phyloP scores from a whole-genome alignment of 768 basidiomycete species.

The Lactarius sp. region DNA sequence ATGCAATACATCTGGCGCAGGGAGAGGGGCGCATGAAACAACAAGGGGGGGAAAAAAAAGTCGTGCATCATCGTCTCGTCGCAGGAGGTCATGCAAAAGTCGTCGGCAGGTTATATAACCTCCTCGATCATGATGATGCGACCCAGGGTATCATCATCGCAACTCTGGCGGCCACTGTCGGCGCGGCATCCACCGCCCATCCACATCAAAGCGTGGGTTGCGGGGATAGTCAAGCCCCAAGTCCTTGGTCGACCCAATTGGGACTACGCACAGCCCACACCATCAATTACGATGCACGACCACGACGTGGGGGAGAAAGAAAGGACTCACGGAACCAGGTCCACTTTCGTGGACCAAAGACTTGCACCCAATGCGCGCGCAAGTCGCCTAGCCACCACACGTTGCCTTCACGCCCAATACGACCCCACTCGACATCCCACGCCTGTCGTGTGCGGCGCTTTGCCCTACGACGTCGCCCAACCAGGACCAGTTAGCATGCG shows the following conservation, averaged over 20 bases:
- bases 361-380: constrained; percentile 65
- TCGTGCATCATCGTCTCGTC: neutral
- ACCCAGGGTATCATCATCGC: constrained; percentile 35
- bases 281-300: neutral
- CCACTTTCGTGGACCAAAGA: constrained; percentile 66
- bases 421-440: constrained; percentile 85
- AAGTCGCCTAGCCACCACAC: constrained; percentile 77
- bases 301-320: neutral
- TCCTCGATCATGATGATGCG: neutral
- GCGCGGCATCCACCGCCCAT: constrained; percentile 62
- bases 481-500: neutral
- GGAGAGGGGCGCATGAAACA: neutral
- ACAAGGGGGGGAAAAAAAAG: too few relatives aligned
- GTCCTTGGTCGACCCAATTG: constrained; percentile 46
- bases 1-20: neutral
- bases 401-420: constrained; percentile 67
- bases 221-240: constrained; percentile 62
- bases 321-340: constrained; percentile 76
- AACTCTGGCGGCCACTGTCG: constrained; percentile 67
- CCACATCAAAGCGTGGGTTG: constrained; percentile 68
- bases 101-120: neutral
- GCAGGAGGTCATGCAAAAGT: neutral
- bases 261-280: constrained; percentile 31
- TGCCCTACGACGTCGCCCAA: constrained; percentile 36
- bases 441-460: constrained; percentile 41